Evolutionary conservation across 495 filamentous ascomycete genomes (phyloP).

Genomic region (Talaromyces thailandensis): DNA sequence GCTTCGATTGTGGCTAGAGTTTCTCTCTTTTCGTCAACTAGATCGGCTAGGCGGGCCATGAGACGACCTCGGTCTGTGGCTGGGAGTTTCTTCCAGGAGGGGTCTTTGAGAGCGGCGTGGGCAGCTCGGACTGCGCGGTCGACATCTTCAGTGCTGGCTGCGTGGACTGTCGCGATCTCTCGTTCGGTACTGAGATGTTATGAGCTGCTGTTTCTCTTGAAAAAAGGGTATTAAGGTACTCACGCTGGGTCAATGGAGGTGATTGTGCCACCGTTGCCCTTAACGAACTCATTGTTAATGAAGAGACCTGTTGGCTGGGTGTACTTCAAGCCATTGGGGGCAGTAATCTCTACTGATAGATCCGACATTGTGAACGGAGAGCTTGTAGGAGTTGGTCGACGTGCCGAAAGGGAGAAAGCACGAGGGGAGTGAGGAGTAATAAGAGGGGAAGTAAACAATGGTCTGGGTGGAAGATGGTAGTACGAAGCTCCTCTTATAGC

Average conservation of each 20-base stretch:
- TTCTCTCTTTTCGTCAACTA: constrained; percentile 61
- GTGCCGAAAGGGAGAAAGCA: background rate
- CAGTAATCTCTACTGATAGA: constrained; percentile 61
- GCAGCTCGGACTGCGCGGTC: constrained; percentile 76
- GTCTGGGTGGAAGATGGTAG: background rate
- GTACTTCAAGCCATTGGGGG: constrained; percentile 85
- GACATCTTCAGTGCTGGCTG: constrained; percentile 69
- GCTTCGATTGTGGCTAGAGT: constrained; percentile 80
- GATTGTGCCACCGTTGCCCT: constrained; percentile 62
- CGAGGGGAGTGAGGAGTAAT: background rate
- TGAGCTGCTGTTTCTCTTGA: background rate
- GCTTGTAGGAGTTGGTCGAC: background rate
- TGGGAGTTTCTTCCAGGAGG: constrained; percentile 67
- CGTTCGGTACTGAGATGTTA: constrained; percentile 46
- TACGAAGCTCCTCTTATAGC: background rate
- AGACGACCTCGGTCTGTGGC: constrained; percentile 65
- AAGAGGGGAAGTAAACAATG: background rate
- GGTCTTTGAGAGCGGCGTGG: constrained; percentile 67
- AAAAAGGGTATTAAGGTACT: constrained; percentile 23
- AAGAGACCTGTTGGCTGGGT: constrained; percentile 73
- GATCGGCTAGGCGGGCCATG: constrained; percentile 62
- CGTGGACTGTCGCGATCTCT: constrained; percentile 74
- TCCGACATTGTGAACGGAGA: constrained; percentile 1
- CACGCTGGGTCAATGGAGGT: constrained; percentile 72
- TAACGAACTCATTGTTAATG: constrained; percentile 91